A percentile compares a stretch with the other conserved stretches of the same genome.
phyloP scores from a whole-genome alignment of 139 green algal species.

The Klebsormidium nitens region DNA sequence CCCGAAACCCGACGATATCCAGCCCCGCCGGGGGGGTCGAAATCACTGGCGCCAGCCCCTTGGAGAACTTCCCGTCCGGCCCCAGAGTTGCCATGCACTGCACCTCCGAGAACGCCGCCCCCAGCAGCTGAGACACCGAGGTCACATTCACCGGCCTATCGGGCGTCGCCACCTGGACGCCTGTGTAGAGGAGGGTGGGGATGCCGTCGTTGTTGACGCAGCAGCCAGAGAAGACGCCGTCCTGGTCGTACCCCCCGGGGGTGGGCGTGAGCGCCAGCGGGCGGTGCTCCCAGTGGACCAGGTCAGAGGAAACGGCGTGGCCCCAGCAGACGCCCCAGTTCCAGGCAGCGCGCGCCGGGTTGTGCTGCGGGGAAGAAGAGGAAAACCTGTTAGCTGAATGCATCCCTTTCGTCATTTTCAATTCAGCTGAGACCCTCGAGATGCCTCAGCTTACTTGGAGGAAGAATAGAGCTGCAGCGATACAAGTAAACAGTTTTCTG shows the following conservation, averaged over 20 bases:
- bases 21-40: background rate
- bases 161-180: background rate
- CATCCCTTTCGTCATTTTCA: too few relatives aligned
- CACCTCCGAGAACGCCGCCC: background rate
- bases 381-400: too few relatives aligned
- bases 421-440: too few relatives aligned
- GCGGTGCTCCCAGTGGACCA: conserved; percentile 1
- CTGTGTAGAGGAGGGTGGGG: conserved; percentile 34
- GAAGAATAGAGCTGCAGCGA: too few relatives aligned
- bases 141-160: background rate
- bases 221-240: conserved; percentile 53
- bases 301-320: background rate
- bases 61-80: background rate
- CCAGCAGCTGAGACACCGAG: background rate
- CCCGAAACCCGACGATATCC: background rate
- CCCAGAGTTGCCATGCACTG: background rate
- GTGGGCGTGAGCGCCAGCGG: background rate
- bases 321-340: background rate
- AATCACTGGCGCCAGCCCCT: background rate
- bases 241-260: background rate
- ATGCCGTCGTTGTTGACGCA: conserved; percentile 52
- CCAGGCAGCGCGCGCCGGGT: background rate
- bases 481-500: too few relatives aligned
- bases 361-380: too few relatives aligned
- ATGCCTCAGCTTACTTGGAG: too few relatives aligned